Conservation (phyloP, 2,329 filamentous ascomycete genomes). For the Fusarium lateritium region DNA sequence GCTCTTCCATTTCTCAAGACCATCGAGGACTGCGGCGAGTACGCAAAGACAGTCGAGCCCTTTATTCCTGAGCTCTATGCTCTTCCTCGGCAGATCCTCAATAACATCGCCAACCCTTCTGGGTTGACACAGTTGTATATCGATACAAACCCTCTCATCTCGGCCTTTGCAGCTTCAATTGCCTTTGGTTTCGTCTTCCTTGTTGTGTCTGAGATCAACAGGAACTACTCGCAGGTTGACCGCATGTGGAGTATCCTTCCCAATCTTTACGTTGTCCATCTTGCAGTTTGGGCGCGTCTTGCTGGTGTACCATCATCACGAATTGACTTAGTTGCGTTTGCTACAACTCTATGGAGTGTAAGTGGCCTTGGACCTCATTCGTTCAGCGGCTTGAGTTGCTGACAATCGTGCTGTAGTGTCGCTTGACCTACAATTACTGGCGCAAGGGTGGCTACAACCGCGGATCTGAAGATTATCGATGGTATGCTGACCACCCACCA, state of each 20-base stretch:
- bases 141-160: conserved; percentile 88
- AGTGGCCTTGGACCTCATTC: conserved; percentile 50
- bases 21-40: conserved; percentile 83
- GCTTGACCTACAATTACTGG: conserved; percentile 97
- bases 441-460: conserved; percentile 91
- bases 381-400: conserved; percentile 14
- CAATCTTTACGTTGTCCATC: conserved; percentile 88
- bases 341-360: conserved; percentile 85
- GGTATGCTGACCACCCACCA: conserved; percentile 59
- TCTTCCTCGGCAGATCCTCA: conserved; percentile 76
- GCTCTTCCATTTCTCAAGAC: conserved; percentile 79
- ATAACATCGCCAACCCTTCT: conserved; percentile 71
- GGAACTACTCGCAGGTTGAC: conserved; percentile 98
- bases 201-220: conserved; percentile 85
- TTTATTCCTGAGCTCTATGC: conserved; percentile 79
- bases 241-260: conserved; percentile 92
- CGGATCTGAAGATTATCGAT: conserved; percentile 96
- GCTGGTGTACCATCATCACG: conserved; percentile 78
- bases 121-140: conserved; percentile 81
- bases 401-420: conserved; percentile 64
- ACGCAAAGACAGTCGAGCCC: conserved; percentile 79
- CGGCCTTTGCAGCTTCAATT: conserved; percentile 79
- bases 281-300: conserved; percentile 84
- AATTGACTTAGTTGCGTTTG: conserved; percentile 79
- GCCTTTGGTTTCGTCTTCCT: conserved; percentile 81